phyloP scores from a whole-genome alignment of 352 stramenopile species.

The Discostella stelligera region DNA sequence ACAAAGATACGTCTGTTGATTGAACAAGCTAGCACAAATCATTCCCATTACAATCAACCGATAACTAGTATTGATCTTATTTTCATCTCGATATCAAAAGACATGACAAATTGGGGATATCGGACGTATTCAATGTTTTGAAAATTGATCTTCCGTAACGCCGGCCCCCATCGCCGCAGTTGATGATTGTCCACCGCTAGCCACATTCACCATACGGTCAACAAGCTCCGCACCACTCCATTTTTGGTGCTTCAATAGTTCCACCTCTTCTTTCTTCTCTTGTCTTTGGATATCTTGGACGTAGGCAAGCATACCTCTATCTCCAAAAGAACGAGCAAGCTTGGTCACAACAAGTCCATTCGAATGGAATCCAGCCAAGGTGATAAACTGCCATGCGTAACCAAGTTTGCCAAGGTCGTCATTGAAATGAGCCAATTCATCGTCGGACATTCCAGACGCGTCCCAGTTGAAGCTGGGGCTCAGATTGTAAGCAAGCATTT shows the following conservation, averaged over 20 bases:
- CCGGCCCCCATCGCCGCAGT: slow-evolving; percentile 97
- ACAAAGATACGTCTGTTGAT: neutral
- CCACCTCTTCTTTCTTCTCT: slow-evolving; percentile 89
- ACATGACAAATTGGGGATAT: too few species aligned
- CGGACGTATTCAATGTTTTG: slow-evolving; percentile 37
- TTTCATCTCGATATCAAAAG: neutral
- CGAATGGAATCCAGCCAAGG: slow-evolving; percentile 96
- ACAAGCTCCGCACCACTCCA: slow-evolving; percentile 96
- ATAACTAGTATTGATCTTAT: neutral
- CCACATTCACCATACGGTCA: slow-evolving; percentile 92
- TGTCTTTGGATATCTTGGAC: slow-evolving; percentile 95
- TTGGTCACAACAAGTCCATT: slow-evolving; percentile 95
- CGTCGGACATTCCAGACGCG: slow-evolving; percentile 92
- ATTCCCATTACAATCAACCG: neutral
- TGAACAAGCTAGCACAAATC: neutral
- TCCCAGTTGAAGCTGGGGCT: slow-evolving; percentile 99
- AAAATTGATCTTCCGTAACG: slow-evolving; percentile 96
- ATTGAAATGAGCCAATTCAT: slow-evolving; percentile 92
- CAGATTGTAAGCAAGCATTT: slow-evolving; percentile 98
- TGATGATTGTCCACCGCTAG: slow-evolving; percentile 92
- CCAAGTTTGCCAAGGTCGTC: slow-evolving; percentile 92
- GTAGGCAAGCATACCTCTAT: slow-evolving; percentile 91
- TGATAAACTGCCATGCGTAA: slow-evolving; percentile 99
- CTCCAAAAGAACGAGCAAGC: slow-evolving; percentile 89
- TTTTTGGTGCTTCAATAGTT: slow-evolving; percentile 97